These are phyloP conservation scores for Durotheca rogersii DNA, from an alignment of 495 filamentous ascomycete genomes.

Conservation along the genomic window DNA sequence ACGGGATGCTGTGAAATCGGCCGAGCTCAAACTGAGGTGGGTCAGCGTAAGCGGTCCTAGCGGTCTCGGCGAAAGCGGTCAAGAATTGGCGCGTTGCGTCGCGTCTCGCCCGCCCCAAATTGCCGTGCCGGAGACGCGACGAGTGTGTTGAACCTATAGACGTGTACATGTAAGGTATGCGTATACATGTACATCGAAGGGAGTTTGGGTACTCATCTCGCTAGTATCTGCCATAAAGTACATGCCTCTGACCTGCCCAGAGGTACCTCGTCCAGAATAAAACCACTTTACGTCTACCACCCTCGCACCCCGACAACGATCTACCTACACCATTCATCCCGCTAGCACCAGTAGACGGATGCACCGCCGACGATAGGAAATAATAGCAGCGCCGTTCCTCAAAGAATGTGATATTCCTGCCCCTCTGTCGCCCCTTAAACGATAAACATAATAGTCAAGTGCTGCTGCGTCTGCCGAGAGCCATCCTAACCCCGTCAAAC, in stretches of 20 bases:
- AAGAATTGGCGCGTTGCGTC: constrained; percentile 27
- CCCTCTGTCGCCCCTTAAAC: too few relatives aligned
- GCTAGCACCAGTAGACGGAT: too few relatives aligned
- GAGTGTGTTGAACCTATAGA: constrained; percentile 1
- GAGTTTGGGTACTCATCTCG: too few relatives aligned
- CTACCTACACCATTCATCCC: too few relatives aligned
- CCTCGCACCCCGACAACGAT: too few relatives aligned
- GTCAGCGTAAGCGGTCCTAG: neutral
- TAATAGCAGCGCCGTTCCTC: neutral
- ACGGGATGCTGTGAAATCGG: neutral
- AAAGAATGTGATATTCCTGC: constrained; percentile 1
- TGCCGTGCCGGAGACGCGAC: constrained; percentile 31
- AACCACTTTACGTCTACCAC: too few relatives aligned
- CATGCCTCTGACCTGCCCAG: too few relatives aligned
- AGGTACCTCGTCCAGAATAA: too few relatives aligned
- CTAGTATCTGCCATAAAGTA: too few relatives aligned
- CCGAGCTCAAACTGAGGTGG: neutral
- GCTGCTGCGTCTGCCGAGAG: neutral
- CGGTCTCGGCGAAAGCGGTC: neutral
- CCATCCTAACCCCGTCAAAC: neutral
- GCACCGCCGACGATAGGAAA: too few relatives aligned
- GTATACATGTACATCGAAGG: too few relatives aligned
- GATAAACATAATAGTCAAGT: neutral
- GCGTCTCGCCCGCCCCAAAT: constrained; percentile 33
- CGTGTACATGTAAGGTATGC: too few relatives aligned